These are phyloP conservation scores for Helicocarpus griseus DNA, from an alignment of 2,329 filamentous ascomycete genomes.

Conservation along the genomic window DNA sequence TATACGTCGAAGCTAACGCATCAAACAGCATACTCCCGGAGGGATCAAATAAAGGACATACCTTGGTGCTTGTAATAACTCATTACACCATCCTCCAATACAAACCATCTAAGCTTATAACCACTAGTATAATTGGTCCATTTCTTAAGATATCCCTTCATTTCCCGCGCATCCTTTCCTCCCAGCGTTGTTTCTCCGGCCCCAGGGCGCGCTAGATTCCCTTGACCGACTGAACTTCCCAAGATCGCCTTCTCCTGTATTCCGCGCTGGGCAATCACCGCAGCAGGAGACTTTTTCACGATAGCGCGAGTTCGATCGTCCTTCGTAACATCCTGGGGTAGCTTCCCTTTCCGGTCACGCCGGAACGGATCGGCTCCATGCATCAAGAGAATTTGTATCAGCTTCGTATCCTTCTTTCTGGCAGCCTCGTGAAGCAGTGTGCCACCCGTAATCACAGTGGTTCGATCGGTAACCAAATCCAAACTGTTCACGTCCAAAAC, in stretches of 20 bases:
- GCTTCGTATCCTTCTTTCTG: conserved; percentile 70
- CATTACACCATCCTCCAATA: conserved; percentile 89
- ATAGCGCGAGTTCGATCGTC: conserved; percentile 83
- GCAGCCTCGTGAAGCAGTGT: conserved; percentile 91
- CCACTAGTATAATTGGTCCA: conserved; percentile 99
- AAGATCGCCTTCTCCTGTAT: conserved; percentile 97
- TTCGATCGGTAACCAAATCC: conserved; percentile 73
- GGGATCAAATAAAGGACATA: conserved; percentile 18
- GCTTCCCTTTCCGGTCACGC: conserved; percentile 85
- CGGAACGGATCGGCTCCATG: conserved; percentile 95
- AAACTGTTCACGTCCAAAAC: conserved; percentile 86
- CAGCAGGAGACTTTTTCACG: conserved; percentile 87
- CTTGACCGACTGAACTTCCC: conserved; percentile 55
- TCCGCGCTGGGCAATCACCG: conserved; percentile 83
- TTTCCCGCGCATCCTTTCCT: conserved; percentile 82
- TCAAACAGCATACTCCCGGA: neutral
- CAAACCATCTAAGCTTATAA: conserved; percentile 96
- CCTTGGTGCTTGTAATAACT: conserved; percentile 98
- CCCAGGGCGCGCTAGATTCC: conserved; percentile 41
- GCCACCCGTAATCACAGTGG: conserved; percentile 72
- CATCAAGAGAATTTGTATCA: conserved; percentile 82
- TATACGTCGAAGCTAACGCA: neutral
- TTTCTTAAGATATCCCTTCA: conserved; percentile 98
- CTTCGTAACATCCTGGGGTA: conserved; percentile 92
- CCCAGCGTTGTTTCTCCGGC: conserved; percentile 47